Evolutionary conservation across 2,329 filamentous ascomycete genomes (phyloP).

Genomic region (Neoarthrinium moseri): DNA sequence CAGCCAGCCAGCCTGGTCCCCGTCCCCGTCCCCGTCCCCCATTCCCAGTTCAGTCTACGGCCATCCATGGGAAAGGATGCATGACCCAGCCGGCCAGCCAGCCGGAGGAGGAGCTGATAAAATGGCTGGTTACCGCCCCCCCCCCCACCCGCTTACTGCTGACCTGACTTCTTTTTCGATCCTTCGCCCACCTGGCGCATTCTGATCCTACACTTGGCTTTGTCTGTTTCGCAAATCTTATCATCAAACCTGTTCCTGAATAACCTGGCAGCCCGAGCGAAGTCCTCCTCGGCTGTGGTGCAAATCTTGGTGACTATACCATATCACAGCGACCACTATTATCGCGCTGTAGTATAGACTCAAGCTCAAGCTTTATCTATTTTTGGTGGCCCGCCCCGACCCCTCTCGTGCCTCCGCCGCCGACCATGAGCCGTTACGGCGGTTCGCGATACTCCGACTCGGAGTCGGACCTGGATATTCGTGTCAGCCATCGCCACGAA

Average conservation of each 20-base stretch:
- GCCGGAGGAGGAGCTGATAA: background rate
- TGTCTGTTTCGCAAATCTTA: no score
- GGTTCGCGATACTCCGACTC: constrained; percentile 37
- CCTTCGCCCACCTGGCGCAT: background rate
- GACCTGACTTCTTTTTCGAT: background rate
- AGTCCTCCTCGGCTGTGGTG: no score
- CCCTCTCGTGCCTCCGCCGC: background rate
- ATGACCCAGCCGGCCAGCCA: background rate
- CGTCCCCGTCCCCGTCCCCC: no score
- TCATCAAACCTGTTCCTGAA: background rate
- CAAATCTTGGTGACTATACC: no score
- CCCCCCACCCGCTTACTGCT: background rate
- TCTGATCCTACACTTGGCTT: background rate
- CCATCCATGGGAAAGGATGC: no score
- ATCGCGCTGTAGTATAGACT: background rate
- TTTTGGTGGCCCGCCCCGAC: no score
- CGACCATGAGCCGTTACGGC: constrained; percentile 24
- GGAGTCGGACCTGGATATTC: constrained; percentile 56
- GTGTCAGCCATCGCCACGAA: constrained; percentile 38
- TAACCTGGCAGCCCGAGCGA: background rate
- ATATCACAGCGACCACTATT: no score
- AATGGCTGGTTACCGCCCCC: background rate
- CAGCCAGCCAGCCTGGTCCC: no score
- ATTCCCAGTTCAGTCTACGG: no score
- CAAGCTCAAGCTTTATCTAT: background rate